Evolutionary conservation across 805 yeast genomes (phyloP), one percentile per base, ranked within the genome.

Genomic region (Barnettozyma populi): DNA sequence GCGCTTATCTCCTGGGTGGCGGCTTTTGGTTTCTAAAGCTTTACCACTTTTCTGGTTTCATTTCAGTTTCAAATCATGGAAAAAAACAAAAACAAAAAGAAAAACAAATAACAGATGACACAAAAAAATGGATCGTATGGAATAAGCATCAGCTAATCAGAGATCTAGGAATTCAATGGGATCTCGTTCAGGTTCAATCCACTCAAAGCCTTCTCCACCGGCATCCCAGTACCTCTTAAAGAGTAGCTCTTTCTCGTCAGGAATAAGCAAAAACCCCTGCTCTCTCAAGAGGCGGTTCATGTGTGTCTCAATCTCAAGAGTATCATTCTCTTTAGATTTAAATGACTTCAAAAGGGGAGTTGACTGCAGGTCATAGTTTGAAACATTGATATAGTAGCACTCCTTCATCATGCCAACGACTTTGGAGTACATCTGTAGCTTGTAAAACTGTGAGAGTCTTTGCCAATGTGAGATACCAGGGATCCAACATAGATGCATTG

Each of bases 141-240:
- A 24, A 41, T 2, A 27, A n/a, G 20, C 9, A 31, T 7, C 10
- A 29, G 7, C 16, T 25, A 23, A 18, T 47, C 41, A 47, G 7
- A 47, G 13, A 11, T 47, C 19, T 1, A 41, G 7, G 11, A 44
- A 43, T 21, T 51, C 54, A 10, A 49, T 41, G 14, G 50, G 52
- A 32, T 49, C 52, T 18, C 43, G 39, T 25, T 49, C 54, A 5
- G 49, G 50, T 10, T 51, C 54, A 13, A 41, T 41, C 54, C 54
- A 51, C 24, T 51, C 52, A 27, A 51, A 49, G 2, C 43, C 44
- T 8, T 52, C 49, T 7, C 40, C 45, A 7, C 44, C 45, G 3
- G 19, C 13, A 14, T 40, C 48, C 52, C 52, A 51, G 25, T 49
- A 49, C 7, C 49, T 46, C 19, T 42, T 25, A 32, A 41, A 51